phyloP scores from a whole-genome alignment of 2,329 filamentous ascomycete species.

The Alternaria rosae region DNA sequence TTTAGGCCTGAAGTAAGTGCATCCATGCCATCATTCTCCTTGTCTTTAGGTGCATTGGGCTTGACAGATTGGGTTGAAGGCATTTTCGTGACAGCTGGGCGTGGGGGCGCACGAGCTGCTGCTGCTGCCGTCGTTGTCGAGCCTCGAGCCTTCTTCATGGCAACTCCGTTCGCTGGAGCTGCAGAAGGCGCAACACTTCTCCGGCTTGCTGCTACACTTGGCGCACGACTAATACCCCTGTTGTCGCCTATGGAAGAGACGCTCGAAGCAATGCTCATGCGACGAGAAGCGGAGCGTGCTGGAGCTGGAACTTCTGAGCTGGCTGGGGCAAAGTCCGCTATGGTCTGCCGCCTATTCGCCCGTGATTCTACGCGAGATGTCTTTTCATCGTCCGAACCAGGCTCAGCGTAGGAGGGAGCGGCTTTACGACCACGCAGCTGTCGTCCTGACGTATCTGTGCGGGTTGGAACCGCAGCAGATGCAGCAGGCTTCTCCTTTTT shows the following conservation, averaged over 20 bases:
- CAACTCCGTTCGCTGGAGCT: conserved; percentile 49
- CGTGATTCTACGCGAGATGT: conserved; percentile 33
- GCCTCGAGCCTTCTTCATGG: conserved; percentile 67
- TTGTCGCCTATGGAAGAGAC: conserved; percentile 49
- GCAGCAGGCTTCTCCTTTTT: conserved; percentile 61
- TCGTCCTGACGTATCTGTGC: conserved; percentile 60
- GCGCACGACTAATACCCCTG: conserved; percentile 42
- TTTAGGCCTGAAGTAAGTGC: conserved; percentile 61
- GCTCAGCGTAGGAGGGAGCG: conserved; percentile 59
- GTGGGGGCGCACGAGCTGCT: conserved; percentile 38
- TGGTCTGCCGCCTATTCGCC: conserved; percentile 49
- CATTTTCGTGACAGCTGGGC: conserved; percentile 53
- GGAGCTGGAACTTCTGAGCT: conserved; percentile 29
- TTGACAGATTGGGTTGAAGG: conserved; percentile 47
- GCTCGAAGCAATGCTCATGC: conserved; percentile 57
- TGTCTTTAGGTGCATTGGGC: conserved; percentile 25
- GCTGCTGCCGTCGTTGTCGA: conserved; percentile 48
- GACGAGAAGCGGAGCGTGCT: conserved; percentile 42
- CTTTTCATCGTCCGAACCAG: conserved; percentile 54
- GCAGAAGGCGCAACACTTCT: conserved; percentile 32
- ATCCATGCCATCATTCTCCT: conserved; percentile 54
- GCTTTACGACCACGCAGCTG: conserved; percentile 75
- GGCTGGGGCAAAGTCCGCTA: conserved; percentile 47
- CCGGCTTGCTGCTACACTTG: conserved; percentile 51
- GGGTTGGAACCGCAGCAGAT: conserved; percentile 41